These are phyloP conservation scores for Malbranchea cinnamomea DNA, from an alignment of 2,329 filamentous ascomycete species.

Conservation along the genomic window DNA sequence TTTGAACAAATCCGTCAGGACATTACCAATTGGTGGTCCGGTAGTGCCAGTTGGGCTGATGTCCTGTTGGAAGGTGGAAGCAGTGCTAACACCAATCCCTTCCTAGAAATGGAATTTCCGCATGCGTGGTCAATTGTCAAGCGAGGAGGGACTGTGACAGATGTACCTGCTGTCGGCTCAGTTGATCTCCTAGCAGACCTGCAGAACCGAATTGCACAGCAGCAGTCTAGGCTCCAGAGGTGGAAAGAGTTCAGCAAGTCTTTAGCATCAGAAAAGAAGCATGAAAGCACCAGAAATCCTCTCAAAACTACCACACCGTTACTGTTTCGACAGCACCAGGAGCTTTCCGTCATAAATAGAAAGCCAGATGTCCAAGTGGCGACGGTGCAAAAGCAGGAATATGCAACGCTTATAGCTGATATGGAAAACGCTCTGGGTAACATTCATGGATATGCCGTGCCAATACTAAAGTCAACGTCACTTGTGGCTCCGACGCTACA, in stretches of 20 bases:
- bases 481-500: too few species aligned
- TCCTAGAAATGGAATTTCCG: slow-evolving; percentile 55
- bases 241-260: slow-evolving; percentile 55
- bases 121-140: slow-evolving; percentile 56
- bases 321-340: slow-evolving; percentile 22
- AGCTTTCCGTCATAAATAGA: slow-evolving; percentile 20
- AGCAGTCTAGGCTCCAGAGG: slow-evolving; percentile 51
- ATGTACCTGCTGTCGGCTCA: slow-evolving; percentile 14
- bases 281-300: slow-evolving; percentile 7
- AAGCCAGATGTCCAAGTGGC: too few species aligned
- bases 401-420: slow-evolving; percentile 20
- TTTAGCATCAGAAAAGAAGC: slow-evolving; percentile 3
- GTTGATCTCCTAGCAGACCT: slow-evolving; percentile 48
- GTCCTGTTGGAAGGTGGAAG: slow-evolving; percentile 53
- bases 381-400: slow-evolving; percentile 14
- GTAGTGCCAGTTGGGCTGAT: slow-evolving; percentile 59
- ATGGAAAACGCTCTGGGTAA: slow-evolving; percentile 14
- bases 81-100: slow-evolving; percentile 39
- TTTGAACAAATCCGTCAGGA: slow-evolving; percentile 37
- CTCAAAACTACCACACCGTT: slow-evolving; percentile 1
- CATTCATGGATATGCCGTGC: background rate
- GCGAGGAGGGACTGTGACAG: slow-evolving; percentile 35
- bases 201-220: slow-evolving; percentile 49
- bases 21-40: slow-evolving; percentile 60
- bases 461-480: background rate